phyloP scores from a whole-genome alignment of 805 yeast genomes.

The Metschnikowia reukaufii region DNA sequence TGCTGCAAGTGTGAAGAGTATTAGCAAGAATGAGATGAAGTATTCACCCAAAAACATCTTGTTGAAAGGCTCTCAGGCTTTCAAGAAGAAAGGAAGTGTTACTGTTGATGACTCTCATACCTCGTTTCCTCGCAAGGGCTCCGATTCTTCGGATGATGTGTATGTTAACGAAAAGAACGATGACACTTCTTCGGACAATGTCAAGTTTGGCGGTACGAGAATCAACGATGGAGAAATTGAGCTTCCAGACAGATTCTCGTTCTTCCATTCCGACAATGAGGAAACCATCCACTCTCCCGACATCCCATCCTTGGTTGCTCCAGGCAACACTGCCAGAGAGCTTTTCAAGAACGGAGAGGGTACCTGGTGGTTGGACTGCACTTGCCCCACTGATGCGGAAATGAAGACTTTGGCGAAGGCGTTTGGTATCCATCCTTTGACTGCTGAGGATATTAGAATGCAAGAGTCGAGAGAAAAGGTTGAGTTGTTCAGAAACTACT shows the following conservation, averaged over 20 bases:
- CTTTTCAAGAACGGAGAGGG: slow-evolving; percentile 71
- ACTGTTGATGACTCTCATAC: neutral
- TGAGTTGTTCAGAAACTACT: slow-evolving; percentile 84
- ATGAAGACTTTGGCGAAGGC: slow-evolving; percentile 91
- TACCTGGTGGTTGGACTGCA: slow-evolving; percentile 96
- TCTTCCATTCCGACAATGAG: slow-evolving; percentile 77
- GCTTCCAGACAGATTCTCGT: slow-evolving; percentile 77
- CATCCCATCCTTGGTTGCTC: slow-evolving; percentile 69
- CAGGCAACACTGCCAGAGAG: slow-evolving; percentile 64
- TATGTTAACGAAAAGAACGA: slow-evolving; percentile 22
- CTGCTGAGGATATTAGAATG: slow-evolving; percentile 95
- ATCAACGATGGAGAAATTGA: slow-evolving; percentile 29
- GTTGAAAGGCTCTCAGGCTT: slow-evolving; percentile 11
- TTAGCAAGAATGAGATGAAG: slow-evolving; percentile 55
- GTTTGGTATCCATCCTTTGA: slow-evolving; percentile 95
- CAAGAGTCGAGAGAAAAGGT: slow-evolving; percentile 98
- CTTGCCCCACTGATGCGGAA: slow-evolving; percentile 91
- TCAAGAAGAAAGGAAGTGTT: neutral
- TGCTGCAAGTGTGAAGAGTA: slow-evolving; percentile 18
- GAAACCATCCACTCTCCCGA: slow-evolving; percentile 91
- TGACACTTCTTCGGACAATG: slow-evolving; percentile 32
- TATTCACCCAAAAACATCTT: slow-evolving; percentile 56
- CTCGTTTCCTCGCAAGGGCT: slow-evolving; percentile 8
- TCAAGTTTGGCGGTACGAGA: slow-evolving; percentile 41
- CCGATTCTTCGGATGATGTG: slow-evolving; percentile 28